Base-by-base conservation (phyloP, 1,284 basidiomycete species). In the Malassezia nana region DNA sequence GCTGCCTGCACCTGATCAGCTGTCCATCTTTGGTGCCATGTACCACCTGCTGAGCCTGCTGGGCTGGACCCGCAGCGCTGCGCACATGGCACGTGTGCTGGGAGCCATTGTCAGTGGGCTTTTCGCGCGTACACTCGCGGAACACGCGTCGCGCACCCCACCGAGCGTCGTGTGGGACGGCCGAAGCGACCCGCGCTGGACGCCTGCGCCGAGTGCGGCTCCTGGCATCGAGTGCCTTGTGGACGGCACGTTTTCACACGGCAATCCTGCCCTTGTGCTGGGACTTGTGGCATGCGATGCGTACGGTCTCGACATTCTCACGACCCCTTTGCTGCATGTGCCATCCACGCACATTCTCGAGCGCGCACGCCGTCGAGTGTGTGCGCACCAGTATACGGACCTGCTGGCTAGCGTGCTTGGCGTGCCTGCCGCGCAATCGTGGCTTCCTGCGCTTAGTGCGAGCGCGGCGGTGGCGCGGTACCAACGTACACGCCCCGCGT, bases 401-500 rank as follows among this genome's bases (percentile, higher is more conserved):
- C 20, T 49, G 25, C 44, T 47, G 33, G 49, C 35, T 16, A 13
- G 24, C 9, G 32, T 18, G 9, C 22, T 41, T 13, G 26, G 29
- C 26, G 45, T 24, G 28, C 18, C 24, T 3, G 24, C 25, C 2
- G 44, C 28, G 33, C 32, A 20, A 12, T 12, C 32, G 28, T 44
- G 41, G 26, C 54, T 57, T 24, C 52, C 43, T 4, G 40, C 52
- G 15, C 42, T 46, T 13, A 45, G 35, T 15, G 32, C 29, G 16
- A 45, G 41, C 15, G 46, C 40, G n/a, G 46, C 24, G 6, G 39
- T 35, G 6, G 33, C 53, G 20, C 26, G 44, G 18, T 15, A 31
- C 41, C 49, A 33, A 15, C 24, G 16, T 15, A 44, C 46, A n/a
- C 65, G 67, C 42, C 49, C 65, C 6, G 31, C 57, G 3, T 89